Evolutionary conservation across 2,329 filamentous ascomycete genomes (phyloP), one percentile per base, ranked within the genome.

Genomic region (Didymella glomerata): DNA sequence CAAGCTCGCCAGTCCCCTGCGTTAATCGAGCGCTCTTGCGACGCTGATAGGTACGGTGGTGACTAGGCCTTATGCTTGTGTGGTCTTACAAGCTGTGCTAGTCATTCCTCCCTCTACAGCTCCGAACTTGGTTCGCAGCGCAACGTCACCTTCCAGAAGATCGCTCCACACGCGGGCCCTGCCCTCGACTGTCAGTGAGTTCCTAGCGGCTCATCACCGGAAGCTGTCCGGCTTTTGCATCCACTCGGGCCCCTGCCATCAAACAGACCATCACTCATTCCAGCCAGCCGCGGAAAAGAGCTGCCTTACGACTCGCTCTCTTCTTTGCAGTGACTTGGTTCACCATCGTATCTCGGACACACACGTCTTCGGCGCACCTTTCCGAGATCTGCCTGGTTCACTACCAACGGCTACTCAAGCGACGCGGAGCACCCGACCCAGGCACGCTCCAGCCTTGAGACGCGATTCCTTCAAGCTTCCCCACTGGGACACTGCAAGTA

Each of bases 111-210:
- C 52, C 54, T 54, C 61, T 32, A 32, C 30, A 62, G 7, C 54
- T 68, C 68, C 61, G 67, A 59, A 66, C 61, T 63, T 62, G 57
- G 62, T 71, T 71, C 62, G 64, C 42, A 57, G 62, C 66, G 68
- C 67, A 72, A 71, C 70, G 66, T 72, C 67, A 67, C 68, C 55
- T 66, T 57, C 58, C 62, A 55, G 48, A 61, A 46, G 61, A 53
- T 54, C 50, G 59, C 60, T 59, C 54, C 64, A 60, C 59, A 52
- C 52, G 30, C 59, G 28, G 48, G 46, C 56, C 61, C 50, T 61
- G 60, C 55, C 25, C 58, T 57, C 49, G 38, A 38, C 54, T 60
- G 50, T 56, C 45, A 50, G 42, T 62, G 48, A 57, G 61, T 38
- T 48, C 57, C 53, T 57, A 62, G 63, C 53, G 60, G 54, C 60